Base-by-base conservation (phyloP, 106 monocot species). In the Ottelia alismoides region DNA sequence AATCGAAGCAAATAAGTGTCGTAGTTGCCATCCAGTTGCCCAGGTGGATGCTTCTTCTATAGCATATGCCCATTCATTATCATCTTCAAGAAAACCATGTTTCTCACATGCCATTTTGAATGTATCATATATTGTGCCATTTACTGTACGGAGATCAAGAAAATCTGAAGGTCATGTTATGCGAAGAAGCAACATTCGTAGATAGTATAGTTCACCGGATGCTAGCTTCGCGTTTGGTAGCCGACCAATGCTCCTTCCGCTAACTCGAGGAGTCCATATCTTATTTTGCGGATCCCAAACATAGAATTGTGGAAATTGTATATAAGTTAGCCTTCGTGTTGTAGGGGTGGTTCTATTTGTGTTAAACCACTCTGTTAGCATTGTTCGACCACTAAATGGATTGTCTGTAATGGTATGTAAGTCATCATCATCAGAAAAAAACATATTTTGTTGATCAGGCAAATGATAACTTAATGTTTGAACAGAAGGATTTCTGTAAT, bases 71-170 rank as follows among this genome's bases (percentile, higher is more conserved):
- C 52, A 53, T n/a, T 53, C 49, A 18, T 21, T 56, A 24, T 68
- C 58, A 50, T 59, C 67, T 32, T 31, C 58, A 23, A 68, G 19
- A 12, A 58, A 40, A 18, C 58, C 58, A 27, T 50, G 58, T 10
- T 57, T 32, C 50, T 31, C 20, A n/a, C 58, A 68, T 7, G 67
- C 58, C 25, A 27, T 21, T 35, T 68, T 56, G 22, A 44, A 68
- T 17, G 58, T 30, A 1, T 22, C 21, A 20, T 58, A 31, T 18
- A 30, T 22, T 4, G 29, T 49, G 18, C 58, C 67, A 68, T 59
- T 32, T 18, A 68, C 47, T 17, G 67, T 68, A 17, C 48, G 27
- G 21, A 68, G 28, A 25, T 68, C 58, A 11, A 29, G 20, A 59
- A 55, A 68, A 58, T 14, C 31, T 29, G 24, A 27, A 12, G 30